Conservation (phyloP, 371 early-diverging fungal species). For the Apophysomyces ossiformis region DNA sequence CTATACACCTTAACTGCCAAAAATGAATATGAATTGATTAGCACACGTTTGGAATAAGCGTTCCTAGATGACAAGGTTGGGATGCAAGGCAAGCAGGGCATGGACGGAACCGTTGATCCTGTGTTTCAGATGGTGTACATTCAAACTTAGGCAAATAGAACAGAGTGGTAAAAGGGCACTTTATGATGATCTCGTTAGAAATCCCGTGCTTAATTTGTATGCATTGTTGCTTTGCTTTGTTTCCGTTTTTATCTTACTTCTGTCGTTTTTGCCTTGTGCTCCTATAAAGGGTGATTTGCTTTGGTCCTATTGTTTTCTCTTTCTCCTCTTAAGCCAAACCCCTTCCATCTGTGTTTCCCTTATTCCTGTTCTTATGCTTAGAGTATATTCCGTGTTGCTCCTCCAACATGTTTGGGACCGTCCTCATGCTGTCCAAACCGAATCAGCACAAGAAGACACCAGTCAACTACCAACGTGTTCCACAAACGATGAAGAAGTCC, state of each 20-base stretch:
- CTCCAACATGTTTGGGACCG: conserved; percentile 25
- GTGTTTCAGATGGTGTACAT: not conserved
- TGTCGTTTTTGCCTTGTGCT: too few relatives aligned
- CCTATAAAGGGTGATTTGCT: conserved; percentile 5
- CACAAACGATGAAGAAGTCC: not conserved
- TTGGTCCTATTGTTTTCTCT: not conserved
- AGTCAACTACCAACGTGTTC: not conserved
- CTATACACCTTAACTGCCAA: not conserved
- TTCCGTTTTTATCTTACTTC: not conserved
- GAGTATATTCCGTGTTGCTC: conserved; percentile 20
- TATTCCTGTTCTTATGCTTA: conserved; percentile 11
- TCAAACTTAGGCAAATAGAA: not conserved
- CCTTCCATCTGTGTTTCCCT: not conserved
- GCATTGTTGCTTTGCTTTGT: not conserved
- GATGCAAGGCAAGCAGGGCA: too few relatives aligned
- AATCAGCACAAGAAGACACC: not conserved
- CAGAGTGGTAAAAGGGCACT: not conserved
- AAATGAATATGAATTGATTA: not conserved
- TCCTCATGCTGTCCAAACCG: conserved; percentile 7
- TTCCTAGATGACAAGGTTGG: not conserved
- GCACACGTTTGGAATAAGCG: too few relatives aligned
- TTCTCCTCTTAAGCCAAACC: not conserved
- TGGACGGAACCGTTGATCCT: not conserved
- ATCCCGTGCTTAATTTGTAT: not conserved
- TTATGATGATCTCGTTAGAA: not conserved